Base-by-base conservation (phyloP, 192 early-diverging fungal genomes). In the Funneliformis geosporum region DNA sequence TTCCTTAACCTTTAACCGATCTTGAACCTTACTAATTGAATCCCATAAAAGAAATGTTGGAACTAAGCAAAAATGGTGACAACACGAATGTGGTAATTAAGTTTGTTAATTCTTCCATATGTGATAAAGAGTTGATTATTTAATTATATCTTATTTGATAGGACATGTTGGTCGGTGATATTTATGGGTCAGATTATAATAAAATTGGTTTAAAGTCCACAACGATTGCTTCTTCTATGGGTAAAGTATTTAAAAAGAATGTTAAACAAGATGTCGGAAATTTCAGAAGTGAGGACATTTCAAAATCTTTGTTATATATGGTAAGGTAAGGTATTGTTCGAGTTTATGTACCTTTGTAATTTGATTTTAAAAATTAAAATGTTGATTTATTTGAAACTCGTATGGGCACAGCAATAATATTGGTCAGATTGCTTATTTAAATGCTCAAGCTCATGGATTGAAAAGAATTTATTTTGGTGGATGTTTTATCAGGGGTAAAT, bases 351-450 rank as follows among this genome's bases (percentile, higher is more conserved):
- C 60, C 21, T 68, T 76, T 21, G 60, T 43, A 4, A 75, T 23
- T 27, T 66, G n/a, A 65, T 11, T 80, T 2, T 33, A 33, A 33
- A 2, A 33, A 33, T 64, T 38, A 65, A 10, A 23, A 33, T 33
- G 33, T 67, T 14, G 0, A 78, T 43, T 8, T 78, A 60, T 65
- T 47, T 61, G 42, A 16, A 18, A 23, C n/a, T 61, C 16, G 6
- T 73, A 39, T 40, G 33, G 27, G 78, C 3, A 28, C 83, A 93
- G 95, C 83, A 99, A 99, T 88, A 99, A 98, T 83, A 95, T 99
- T 89, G 97, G 98, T 11, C 98, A 99, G 84, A 98, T 99, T 74
- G 98, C 97, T 0, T 99, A 96, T 77, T 85, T 99, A 73, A 98
- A 98, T 81, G 98, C 98, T 8, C 92, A 96, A 81, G 90, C 93